Conservation (phyloP, 176 grass and related monocot genomes). For the Paspalum notatum region DNA sequence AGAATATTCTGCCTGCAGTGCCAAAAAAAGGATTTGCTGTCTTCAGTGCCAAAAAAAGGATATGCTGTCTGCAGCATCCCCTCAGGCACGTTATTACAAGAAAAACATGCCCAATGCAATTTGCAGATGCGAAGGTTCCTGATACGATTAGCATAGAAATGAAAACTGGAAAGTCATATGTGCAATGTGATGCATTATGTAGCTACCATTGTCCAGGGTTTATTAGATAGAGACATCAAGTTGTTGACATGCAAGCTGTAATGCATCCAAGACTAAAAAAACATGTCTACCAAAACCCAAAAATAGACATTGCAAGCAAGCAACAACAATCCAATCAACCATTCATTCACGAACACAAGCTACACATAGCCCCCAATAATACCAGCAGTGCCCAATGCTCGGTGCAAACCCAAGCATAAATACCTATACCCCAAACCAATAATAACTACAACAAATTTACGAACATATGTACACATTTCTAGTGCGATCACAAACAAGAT, state of each 20-base stretch:
- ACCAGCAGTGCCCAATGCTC: neutral
- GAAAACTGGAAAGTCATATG: too few species aligned
- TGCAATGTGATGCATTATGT: too few species aligned
- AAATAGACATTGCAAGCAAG: neutral
- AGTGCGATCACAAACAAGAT: neutral
- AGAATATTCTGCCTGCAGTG: too few species aligned
- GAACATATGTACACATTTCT: neutral
- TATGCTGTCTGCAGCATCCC: too few species aligned
- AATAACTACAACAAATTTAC: constrained; percentile 1
- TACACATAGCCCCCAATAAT: neutral
- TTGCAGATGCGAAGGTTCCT: too few species aligned
- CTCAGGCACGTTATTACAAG: too few species aligned
- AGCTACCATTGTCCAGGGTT: neutral
- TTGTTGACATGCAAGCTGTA: neutral
- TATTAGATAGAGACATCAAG: neutral
- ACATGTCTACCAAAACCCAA: neutral
- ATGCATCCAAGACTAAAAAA: neutral
- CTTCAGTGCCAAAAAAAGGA: too few species aligned
- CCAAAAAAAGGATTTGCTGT: too few species aligned
- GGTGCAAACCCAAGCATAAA: neutral
- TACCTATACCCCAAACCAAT: neutral
- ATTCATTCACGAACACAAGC: neutral
- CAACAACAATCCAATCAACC: neutral
- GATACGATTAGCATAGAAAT: too few species aligned
- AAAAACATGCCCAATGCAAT: too few species aligned